Evolutionary conservation across 768 basidiomycete genomes (phyloP), one percentile per base, ranked within the genome.

Genomic region (Macrocybe gigantea): DNA sequence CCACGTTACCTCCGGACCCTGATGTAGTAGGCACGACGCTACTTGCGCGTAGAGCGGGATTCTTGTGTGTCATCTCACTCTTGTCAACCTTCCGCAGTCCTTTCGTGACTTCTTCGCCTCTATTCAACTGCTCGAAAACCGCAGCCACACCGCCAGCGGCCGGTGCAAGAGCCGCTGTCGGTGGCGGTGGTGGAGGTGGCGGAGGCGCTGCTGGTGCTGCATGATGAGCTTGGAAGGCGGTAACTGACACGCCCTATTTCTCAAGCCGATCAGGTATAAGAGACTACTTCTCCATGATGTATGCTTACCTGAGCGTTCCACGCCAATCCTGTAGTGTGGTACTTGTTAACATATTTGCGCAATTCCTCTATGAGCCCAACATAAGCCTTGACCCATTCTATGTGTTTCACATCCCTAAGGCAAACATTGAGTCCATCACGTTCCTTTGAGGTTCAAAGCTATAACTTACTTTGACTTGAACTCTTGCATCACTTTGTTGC

Each of bases 41-140:
- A 74, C 82, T 56, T 72, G 89, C 79, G 31, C 96, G 72, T 34
- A 99, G 68, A 7, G 82, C 78, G 0, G 96, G 95, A 59, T 99
- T 98, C 76, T 99, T 98, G 73, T 99, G 96, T 3, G 93, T 97
- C 93, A 95, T 94, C 64, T 97, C 87, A 53, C 89, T 93, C 72
- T 83, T 87, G 61, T 93, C 90, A 30, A 99, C 96, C 64, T 96
- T 97, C 55, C 87, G 83, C 56, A 99, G 65, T 8, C 88, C 84
- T 60, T 88, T 89, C 5, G 95, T 98, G 33, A 99, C 85, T 4
- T 85, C 83, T 52, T 83, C 88, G 1, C 95, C 94, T 37, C 85
- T 79, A 60, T 97, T 97, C 40, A 99, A 69, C 47, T 92, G 80
- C 1, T 93, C 91, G 48, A 99, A 94, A 22, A 99, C 88, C 4